Conservation (phyloP, 2,329 filamentous ascomycete species). For the Xylariales sp. region DNA sequence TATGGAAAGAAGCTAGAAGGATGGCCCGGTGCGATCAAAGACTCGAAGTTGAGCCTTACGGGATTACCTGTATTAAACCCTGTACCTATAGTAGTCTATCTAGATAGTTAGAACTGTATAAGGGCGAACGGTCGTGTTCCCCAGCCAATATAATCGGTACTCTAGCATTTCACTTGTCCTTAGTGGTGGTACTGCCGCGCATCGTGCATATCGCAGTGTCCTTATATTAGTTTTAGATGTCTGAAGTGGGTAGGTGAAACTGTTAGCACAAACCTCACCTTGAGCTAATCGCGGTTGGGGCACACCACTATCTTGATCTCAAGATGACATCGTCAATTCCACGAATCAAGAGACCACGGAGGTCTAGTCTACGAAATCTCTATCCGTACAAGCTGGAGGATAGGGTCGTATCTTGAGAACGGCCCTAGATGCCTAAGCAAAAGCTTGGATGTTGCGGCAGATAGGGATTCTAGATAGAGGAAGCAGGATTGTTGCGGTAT, state of each 20-base stretch:
- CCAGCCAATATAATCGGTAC: background rate
- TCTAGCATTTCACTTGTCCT: slow-evolving; percentile 13
- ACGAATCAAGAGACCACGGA: slow-evolving; percentile 21
- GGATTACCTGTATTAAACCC: background rate
- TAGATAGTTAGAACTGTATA: background rate
- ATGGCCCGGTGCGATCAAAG: background rate
- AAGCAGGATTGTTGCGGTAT: background rate
- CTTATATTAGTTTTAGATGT: slow-evolving; percentile 25
- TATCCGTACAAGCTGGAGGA: background rate
- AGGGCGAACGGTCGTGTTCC: slow-evolving; percentile 1
- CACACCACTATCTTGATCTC: slow-evolving; percentile 14
- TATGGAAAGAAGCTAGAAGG: background rate
- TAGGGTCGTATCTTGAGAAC: background rate
- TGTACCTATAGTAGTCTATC: too few relatives aligned
- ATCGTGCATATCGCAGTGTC: slow-evolving; percentile 28
- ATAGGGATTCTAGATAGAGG: background rate
- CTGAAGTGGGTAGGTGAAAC: slow-evolving; percentile 35
- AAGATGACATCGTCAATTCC: slow-evolving; percentile 28
- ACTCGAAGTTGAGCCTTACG: background rate
- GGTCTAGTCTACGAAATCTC: slow-evolving; percentile 5
- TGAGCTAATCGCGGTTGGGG: slow-evolving; percentile 23
- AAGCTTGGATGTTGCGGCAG: slow-evolving; percentile 8
- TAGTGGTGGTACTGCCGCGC: slow-evolving; percentile 34
- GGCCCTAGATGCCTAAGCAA: background rate
- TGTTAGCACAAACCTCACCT: slow-evolving; percentile 25